phyloP scores from a whole-genome alignment of 139 green algal genomes.

The Chlorella ohadii region DNA sequence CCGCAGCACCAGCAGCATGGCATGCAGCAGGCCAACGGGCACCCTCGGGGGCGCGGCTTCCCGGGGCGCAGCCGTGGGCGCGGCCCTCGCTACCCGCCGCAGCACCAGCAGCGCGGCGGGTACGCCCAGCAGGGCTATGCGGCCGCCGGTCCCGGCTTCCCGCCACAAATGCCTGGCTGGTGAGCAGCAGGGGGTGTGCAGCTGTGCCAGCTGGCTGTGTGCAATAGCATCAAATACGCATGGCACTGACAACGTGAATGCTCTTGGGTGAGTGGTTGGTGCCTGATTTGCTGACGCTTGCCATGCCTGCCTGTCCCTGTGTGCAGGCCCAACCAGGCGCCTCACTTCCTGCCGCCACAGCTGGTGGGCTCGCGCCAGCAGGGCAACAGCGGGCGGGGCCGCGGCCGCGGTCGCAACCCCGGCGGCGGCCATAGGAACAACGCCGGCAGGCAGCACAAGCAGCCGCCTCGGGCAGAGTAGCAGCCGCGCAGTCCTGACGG shows the following conservation, averaged over 20 bases:
- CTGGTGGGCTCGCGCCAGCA: constrained; percentile 30
- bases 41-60: neutral
- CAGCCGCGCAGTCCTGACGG: neutral
- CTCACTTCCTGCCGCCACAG: constrained; percentile 28
- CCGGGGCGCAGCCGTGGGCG: neutral
- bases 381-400: constrained; percentile 22
- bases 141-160: neutral
- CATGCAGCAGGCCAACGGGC: constrained; percentile 1
- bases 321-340: neutral
- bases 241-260: no score
- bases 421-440: no score
- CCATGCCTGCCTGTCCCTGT: neutral
- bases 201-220: neutral
- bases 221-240: neutral
- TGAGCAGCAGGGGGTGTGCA: neutral
- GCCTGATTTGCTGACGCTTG: no score
- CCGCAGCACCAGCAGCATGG: neutral
- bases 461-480: neutral
- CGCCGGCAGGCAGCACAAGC: neutral
- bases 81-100: neutral
- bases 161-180: constrained; percentile 21
- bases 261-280: no score
- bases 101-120: constrained; percentile 6
- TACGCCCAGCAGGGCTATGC: constrained; percentile 3
- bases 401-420: constrained; percentile 10